phyloP scores from a whole-genome alignment of 768 basidiomycete genomes.

The Tulasnella sp. region DNA sequence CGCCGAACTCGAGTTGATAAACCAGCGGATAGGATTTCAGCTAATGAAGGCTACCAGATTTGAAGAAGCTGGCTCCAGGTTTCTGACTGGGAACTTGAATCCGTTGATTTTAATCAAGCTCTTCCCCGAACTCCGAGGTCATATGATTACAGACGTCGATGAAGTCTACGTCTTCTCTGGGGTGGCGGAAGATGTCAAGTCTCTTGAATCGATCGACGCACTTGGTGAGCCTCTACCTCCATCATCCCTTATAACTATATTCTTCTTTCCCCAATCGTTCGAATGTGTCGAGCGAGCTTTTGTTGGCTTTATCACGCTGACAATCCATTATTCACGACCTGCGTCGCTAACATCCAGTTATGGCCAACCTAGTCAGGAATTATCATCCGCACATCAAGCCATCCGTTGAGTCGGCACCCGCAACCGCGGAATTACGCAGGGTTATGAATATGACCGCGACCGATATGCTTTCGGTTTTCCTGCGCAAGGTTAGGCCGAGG shows the following conservation, averaged over 20 bases:
- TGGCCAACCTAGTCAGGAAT: constrained; percentile 80
- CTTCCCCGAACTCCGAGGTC: constrained; percentile 64
- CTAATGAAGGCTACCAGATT: constrained; percentile 72
- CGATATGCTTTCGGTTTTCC: constrained; percentile 63
- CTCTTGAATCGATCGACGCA: constrained; percentile 61
- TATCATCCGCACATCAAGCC: constrained; percentile 80
- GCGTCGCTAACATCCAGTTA: constrained; percentile 61
- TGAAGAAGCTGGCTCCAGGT: constrained; percentile 67
- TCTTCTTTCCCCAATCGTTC: constrained; percentile 21
- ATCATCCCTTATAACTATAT: constrained; percentile 21
- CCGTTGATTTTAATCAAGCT: constrained; percentile 72
- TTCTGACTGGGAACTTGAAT: constrained; percentile 74
- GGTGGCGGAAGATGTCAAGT: constrained; percentile 57
- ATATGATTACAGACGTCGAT: constrained; percentile 38
- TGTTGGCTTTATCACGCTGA: constrained; percentile 23
- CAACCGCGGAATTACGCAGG: constrained; percentile 56
- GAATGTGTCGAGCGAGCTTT: constrained; percentile 25
- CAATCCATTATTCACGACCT: constrained; percentile 25
- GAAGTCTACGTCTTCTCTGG: constrained; percentile 64
- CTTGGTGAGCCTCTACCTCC: constrained; percentile 58
- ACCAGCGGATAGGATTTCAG: constrained; percentile 72
- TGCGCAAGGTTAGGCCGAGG: constrained; percentile 47
- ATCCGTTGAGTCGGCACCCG: constrained; percentile 53
- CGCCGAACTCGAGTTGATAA: constrained; percentile 58
- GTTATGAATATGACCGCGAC: constrained; percentile 54